A percentile compares a stretch with the other conserved stretches of the same genome.
These are phyloP conservation scores for Setaria italica DNA, from an alignment of 202 grass and related monocot species.

Conservation along the genomic window DNA sequence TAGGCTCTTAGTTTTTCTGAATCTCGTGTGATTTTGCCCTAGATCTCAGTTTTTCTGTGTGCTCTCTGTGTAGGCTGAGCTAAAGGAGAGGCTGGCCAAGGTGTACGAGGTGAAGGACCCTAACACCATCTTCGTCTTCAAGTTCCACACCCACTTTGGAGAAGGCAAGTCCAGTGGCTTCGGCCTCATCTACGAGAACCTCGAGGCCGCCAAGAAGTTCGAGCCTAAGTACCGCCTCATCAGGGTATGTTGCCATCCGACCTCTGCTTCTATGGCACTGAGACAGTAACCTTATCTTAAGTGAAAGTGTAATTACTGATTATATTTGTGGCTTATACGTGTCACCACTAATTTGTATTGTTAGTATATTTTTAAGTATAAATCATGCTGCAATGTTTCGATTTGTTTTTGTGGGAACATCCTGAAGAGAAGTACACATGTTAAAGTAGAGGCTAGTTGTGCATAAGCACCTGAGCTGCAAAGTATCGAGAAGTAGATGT, in stretches of 20 bases:
- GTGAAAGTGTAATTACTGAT: not conserved
- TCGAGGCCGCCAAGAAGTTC: conserved; percentile 71
- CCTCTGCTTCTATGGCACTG: not conserved
- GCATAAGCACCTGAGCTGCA: too few species aligned
- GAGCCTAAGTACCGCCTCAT: conserved; percentile 85
- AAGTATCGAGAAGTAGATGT: too few species aligned
- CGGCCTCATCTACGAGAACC: conserved; percentile 71
- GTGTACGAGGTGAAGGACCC: conserved; percentile 72
- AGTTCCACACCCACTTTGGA: conserved; percentile 78
- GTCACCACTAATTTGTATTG: not conserved
- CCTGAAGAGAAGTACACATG: not conserved
- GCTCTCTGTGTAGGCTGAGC: conserved; percentile 52
- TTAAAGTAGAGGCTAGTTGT: not conserved
- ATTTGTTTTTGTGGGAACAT: not conserved
- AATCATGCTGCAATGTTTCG: not conserved
- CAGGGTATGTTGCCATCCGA: conserved; percentile 51
- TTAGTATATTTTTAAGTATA: not conserved
- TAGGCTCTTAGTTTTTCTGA: too few species aligned
- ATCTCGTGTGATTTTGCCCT: not conserved
- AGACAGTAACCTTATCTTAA: not conserved
- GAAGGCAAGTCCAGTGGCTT: conserved; percentile 75
- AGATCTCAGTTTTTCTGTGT: conserved; percentile 27
- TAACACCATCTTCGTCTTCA: conserved; percentile 73
- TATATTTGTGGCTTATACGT: not conserved
- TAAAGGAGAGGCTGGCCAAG: conserved; percentile 64